Base-by-base conservation (phyloP, 768 basidiomycete genomes). In the Boletus pseudo-olivaceus region DNA sequence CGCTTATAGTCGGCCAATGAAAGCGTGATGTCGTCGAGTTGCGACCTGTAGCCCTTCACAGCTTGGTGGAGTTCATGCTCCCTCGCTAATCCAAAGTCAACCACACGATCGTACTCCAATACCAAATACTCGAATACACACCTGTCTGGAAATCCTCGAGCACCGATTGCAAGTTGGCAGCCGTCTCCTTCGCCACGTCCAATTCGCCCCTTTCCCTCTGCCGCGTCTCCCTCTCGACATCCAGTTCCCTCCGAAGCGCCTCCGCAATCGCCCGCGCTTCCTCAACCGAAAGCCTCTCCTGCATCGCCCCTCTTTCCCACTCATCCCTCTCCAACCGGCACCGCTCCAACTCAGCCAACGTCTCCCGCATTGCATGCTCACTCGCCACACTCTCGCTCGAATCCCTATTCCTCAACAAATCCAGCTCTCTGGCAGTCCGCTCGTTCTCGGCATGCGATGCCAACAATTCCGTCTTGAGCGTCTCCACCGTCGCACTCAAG, bases 101-200 rank as follows among this genome's bases (percentile, higher is more conserved):
- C 38, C 20, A 32, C 30, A 8, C 30, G 9, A 29, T 15, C n/a
- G n/a, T 32, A 51, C 33, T 32, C 32, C 37, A 11, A 5, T 0
- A 15, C 20, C n/a, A 38, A 41, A 26, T 5, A 3, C 19, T 15
- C 43, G 34, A 38, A 40, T 27, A 4, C 74, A 45, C 62, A 95
- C 96, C 88, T 49, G 85, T 78, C 73, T 98, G 93, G 73, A 98
- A 99, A 72, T 98, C 97, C 65, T 92, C 87, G 62, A 99, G 73
- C 4, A 99, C 97, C 4, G 88, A 87, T 68, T 98, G 91, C 54
- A 99, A 69, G 72, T 98, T 98, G 7, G 72, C 75, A 5, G 85
- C 82, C 63, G 87, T 89, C 73, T 91, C 86, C 57, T 76, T 76
- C 61, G 92, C 90, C 19, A 74, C 69, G 56, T 85, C 85, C 38